Percentiles rank a stretch among this genome's conserved stretches.
Conservation (phyloP, 2,329 filamentous ascomycete species). For the Colletotrichum shisoi region DNA sequence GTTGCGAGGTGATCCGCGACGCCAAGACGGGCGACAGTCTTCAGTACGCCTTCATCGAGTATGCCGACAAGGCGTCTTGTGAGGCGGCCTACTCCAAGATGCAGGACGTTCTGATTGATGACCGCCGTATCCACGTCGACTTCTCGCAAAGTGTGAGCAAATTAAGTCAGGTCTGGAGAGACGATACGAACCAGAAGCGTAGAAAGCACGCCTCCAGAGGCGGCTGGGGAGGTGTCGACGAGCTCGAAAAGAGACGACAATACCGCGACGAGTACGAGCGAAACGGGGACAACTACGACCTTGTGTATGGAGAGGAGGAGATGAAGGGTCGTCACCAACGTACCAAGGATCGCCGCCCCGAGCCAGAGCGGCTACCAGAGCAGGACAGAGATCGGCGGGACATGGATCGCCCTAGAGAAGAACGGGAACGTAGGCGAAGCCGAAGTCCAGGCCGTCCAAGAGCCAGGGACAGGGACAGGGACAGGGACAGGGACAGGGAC, state of each 20-base stretch:
- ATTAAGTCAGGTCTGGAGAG: slow-evolving; percentile 88
- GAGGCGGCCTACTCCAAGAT: slow-evolving; percentile 98
- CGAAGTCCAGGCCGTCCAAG: slow-evolving; percentile 50
- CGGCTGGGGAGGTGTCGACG: slow-evolving; percentile 89
- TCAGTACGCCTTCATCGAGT: slow-evolving; percentile 98
- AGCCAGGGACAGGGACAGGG: slow-evolving; percentile 19
- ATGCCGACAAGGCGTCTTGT: slow-evolving; percentile 88
- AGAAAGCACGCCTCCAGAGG: slow-evolving; percentile 63
- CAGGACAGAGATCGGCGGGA: slow-evolving; percentile 37
- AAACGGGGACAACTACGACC: slow-evolving; percentile 67
- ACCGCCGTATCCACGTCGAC: slow-evolving; percentile 96
- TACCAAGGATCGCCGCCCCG: slow-evolving; percentile 45
- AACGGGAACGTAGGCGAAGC: slow-evolving; percentile 51
- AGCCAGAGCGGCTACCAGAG: slow-evolving; percentile 15
- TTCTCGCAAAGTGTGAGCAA: slow-evolving; percentile 95
- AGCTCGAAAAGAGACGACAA: slow-evolving; percentile 88
- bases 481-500: slow-evolving; percentile 27
- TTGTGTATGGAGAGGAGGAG: slow-evolving; percentile 82
- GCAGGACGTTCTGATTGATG: slow-evolving; percentile 96
- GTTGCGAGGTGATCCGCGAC: slow-evolving; percentile 95
- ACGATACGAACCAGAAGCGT: slow-evolving; percentile 83
- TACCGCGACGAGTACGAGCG: slow-evolving; percentile 72
- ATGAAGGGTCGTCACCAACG: slow-evolving; percentile 62
- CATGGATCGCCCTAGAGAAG: slow-evolving; percentile 32
- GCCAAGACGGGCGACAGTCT: slow-evolving; percentile 92